Conservation (phyloP, 805 yeast genomes). For the Priceomyces melissophilus region DNA sequence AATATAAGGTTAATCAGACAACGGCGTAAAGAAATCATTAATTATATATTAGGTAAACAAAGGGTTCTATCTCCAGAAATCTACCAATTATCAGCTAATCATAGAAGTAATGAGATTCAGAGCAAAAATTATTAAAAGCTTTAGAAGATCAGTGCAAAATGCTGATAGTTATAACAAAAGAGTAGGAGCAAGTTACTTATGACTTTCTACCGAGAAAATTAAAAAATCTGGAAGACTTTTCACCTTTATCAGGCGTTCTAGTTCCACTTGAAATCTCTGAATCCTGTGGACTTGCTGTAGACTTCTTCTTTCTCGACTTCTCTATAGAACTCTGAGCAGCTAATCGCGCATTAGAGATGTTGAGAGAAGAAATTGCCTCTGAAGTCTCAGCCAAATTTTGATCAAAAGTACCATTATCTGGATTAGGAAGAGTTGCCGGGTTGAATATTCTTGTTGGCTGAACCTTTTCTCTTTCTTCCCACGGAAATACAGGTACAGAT, state of each 20-base stretch:
- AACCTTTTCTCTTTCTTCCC: constrained; percentile 23
- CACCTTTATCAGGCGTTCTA: neutral
- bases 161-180: too few relatives aligned
- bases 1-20: too few relatives aligned
- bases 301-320: constrained; percentile 2
- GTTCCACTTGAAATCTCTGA: neutral
- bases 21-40: too few relatives aligned
- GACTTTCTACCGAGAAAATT: neutral
- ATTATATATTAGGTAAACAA: too few relatives aligned
- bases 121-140: too few relatives aligned
- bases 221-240: neutral
- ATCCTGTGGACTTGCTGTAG: too few relatives aligned
- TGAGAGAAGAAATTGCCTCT: neutral
- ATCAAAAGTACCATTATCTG: neutral
- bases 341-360: constrained; percentile 8
- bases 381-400: constrained; percentile 2
- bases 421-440: constrained; percentile 1
- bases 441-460: constrained; percentile 25
- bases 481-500: constrained; percentile 21
- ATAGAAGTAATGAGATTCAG: too few relatives aligned
- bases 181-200: too few relatives aligned
- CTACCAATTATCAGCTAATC: too few relatives aligned
- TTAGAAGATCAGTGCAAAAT: too few relatives aligned
- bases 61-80: too few relatives aligned
- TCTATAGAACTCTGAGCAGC: constrained; percentile 8